Evolutionary conservation across 176 grass and related monocot species (phyloP), one percentile per base, ranked within the genome.

Genomic region (Avena insularis): DNA sequence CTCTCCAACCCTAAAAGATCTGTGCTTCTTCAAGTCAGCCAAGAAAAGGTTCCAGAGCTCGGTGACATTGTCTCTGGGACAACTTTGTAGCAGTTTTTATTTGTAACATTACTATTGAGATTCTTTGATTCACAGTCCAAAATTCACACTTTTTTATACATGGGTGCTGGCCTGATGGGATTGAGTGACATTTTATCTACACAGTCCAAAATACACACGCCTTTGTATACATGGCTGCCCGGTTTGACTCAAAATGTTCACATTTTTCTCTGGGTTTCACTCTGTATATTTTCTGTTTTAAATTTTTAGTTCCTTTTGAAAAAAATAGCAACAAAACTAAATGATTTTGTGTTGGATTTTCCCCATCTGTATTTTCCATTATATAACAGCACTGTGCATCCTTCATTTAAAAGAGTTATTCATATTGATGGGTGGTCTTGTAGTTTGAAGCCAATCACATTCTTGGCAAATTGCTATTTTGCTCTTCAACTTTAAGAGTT

Each of bases 1-100:
- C 86, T 99, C 55, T 99, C 92, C 36, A 96, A 94, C 83, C 90
- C 97, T 71, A 90, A 94, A 92, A 92, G 92, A 83, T 87, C 92
- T 64, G 72, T 87, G 81, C 94, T 98, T 69, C 88, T 98, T 81
- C 83, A 93, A 90, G 70, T 33, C 48, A 91, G 72, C 82, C 66
- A 86, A 69, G 89, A 91, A 85, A 89, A 89, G 19, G 68, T 21
- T 79, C 68, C 71, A 57, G 73, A 62, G 31, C 33, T 49, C 9
- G 47, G 87, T 63, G 63, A 54, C 54, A 61, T 75, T 62, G 60
- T 86, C 47, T 89, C 80, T 57, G 68, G 81, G 78, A 87, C 86
- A 88, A 91, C 78, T 91, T 87, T 92, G 58, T 79, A 89, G 83
- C 86, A 83, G 25, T 56, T 36, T 76, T 33, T 50, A 80, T 84